Conservation (phyloP, 2,329 filamentous ascomycete genomes). For the Monilinia vaccinii-corymbosi region DNA sequence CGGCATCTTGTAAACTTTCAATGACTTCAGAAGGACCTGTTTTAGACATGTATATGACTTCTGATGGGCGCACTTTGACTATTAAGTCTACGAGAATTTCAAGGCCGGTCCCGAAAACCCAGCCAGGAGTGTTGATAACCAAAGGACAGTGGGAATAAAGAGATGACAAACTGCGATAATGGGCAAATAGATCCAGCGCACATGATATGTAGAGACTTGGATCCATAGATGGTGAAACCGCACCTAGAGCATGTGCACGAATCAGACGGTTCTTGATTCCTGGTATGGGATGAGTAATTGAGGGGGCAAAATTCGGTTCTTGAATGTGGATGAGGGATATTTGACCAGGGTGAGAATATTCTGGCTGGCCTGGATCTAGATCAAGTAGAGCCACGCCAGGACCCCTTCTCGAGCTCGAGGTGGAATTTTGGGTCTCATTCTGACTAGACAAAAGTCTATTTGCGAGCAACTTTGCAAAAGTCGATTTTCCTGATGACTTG, state of each 20-base stretch:
- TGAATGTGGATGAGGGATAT: slow-evolving; percentile 56
- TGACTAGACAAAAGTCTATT: slow-evolving; percentile 49
- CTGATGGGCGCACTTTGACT: slow-evolving; percentile 42
- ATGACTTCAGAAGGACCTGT: slow-evolving; percentile 51
- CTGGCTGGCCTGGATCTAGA: slow-evolving; percentile 68
- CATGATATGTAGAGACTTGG: slow-evolving; percentile 58
- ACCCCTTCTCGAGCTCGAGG: slow-evolving; percentile 8
- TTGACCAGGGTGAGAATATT: slow-evolving; percentile 61
- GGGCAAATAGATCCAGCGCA: slow-evolving; percentile 50
- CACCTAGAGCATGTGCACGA: slow-evolving; percentile 57
- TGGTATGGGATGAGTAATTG: slow-evolving; percentile 52
- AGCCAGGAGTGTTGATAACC: slow-evolving; percentile 66
- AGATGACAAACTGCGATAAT: slow-evolving; percentile 40
- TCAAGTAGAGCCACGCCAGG: slow-evolving; percentile 49
- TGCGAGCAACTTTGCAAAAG: slow-evolving; percentile 55
- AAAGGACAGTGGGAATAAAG: slow-evolving; percentile 42
- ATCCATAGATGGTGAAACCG: slow-evolving; percentile 55
- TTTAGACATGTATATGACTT: slow-evolving; percentile 61
- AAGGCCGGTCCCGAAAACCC: slow-evolving; percentile 62
- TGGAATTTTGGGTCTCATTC: neutral
- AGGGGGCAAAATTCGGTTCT: slow-evolving; percentile 53
- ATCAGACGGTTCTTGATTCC: slow-evolving; percentile 35
- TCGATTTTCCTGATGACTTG: slow-evolving; percentile 69
- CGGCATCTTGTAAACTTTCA: slow-evolving; percentile 38
- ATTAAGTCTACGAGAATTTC: slow-evolving; percentile 54